Conservation (phyloP, 306 rosid species). For the Vigna reflexopilosa region DNA sequence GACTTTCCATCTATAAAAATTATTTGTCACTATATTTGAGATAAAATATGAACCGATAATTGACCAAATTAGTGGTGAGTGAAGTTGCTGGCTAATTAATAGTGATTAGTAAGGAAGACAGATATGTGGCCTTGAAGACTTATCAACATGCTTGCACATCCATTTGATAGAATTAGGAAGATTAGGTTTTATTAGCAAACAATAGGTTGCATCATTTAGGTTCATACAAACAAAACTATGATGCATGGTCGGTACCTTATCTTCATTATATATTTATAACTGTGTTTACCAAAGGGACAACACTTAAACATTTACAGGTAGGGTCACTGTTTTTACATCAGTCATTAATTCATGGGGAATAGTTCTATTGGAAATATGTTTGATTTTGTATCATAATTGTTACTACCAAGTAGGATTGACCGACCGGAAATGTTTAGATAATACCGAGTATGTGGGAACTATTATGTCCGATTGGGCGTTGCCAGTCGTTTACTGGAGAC, state of each 20-base stretch:
- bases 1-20: constrained; percentile 52
- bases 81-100: neutral
- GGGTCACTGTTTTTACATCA: neutral
- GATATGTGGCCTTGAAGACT: constrained; percentile 33
- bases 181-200: constrained; percentile 48
- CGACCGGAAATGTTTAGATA: too few relatives aligned
- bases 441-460: too few relatives aligned
- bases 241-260: constrained; percentile 67
- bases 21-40: neutral
- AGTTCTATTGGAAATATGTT: too few relatives aligned
- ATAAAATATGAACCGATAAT: constrained; percentile 35
- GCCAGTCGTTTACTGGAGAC: too few relatives aligned
- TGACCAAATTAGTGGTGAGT: constrained; percentile 20
- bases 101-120: neutral
- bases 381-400: too few relatives aligned
- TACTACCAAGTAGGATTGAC: too few relatives aligned
- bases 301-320: constrained; percentile 3
- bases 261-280: constrained; percentile 15
- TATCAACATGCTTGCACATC: constrained; percentile 27
- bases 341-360: too few relatives aligned
- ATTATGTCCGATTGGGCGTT: too few relatives aligned
- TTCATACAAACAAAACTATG: constrained; percentile 44
- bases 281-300: neutral
- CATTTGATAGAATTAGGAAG: constrained; percentile 34
- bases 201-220: constrained; percentile 40